Percentiles rank a stretch among this genome's conserved stretches.
Conservation (phyloP, 2,329 filamentous ascomycete species). For the Xylaria sp. region DNA sequence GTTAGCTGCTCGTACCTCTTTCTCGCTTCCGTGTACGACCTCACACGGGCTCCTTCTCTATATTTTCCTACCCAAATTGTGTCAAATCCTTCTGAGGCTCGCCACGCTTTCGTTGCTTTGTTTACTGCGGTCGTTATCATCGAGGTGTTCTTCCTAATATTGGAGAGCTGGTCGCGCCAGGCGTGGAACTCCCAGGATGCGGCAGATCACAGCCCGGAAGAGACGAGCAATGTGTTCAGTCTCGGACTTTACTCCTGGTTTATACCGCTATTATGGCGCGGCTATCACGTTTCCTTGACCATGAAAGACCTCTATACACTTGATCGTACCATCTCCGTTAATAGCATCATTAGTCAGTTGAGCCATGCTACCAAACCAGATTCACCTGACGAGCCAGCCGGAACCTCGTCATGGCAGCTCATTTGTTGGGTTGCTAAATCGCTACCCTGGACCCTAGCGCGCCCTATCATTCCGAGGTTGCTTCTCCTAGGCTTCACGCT, state of each 20-base stretch:
- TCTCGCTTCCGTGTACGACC: neutral
- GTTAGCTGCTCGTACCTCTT: neutral
- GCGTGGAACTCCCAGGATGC: neutral
- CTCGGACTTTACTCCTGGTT: slow-evolving; percentile 2
- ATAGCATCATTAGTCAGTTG: neutral
- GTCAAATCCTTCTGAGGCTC: neutral
- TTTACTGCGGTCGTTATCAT: neutral
- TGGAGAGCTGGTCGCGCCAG: slow-evolving; percentile 23
- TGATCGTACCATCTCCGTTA: neutral
- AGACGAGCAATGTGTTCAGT: neutral
- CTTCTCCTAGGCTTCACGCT: slow-evolving; percentile 47
- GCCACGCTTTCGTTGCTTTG: neutral
- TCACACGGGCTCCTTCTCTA: neutral
- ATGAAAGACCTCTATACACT: neutral
- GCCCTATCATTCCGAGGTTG: slow-evolving; percentile 44
- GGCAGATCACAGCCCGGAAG: neutral
- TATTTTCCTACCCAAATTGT: neutral
- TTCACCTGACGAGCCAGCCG: neutral
- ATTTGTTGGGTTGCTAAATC: neutral
- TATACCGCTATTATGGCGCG: slow-evolving; percentile 45
- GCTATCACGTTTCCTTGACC: slow-evolving; percentile 44
- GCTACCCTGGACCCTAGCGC: neutral
- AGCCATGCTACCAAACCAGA: neutral
- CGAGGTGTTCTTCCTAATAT: slow-evolving; percentile 8
- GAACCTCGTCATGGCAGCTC: neutral